Base-by-base conservation (phyloP, 495 filamentous ascomycete species). In the Cryomyces minteri region DNA sequence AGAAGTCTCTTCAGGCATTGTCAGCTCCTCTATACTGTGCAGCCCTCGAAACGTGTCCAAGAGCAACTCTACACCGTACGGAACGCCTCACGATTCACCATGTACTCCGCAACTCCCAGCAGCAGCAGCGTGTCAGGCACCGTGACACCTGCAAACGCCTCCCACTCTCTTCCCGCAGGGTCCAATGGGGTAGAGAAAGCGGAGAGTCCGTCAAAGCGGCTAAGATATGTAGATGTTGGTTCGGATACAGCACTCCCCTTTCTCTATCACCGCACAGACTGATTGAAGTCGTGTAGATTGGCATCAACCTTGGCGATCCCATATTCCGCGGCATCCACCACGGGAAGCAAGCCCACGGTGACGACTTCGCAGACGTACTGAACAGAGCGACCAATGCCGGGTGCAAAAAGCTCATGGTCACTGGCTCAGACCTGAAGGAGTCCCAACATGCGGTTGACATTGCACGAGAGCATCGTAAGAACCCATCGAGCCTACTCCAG, bases 301-400 rank as follows among this genome's bases (percentile, higher is more conserved):
- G 90, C 33, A 94, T 98, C 67, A 98, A 98, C 63, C 69, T 98
- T 36, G 79, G 83, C 43, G 90, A 96, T 50, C 76, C 80, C 28
- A 79, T 93, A 51, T 98, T 87, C 62, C 67, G 67, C 25, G 90
- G 90, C 39, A 62, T 74, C 25, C 88, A 98, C 56, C 80, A 90
- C 55, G 84, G 84, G 48, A 90, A 79, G 45, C 65, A 80, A 55
- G 71, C 70, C 8, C 90, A 98, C 55, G 78, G 79, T 12, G 70
- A 80, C 52, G 90, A 98, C 58, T 67, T 94, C 5, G 60, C 70
- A 5, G 76, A 75, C 43, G 83, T 96, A 8, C 59, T 98, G 4
- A 67, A 79, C 47, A 72, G 90, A 41, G 87, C 85, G 4, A 55
- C 69, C 14, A 73, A 80, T 43, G 75, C 76, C 1, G 92, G 90